phyloP scores from a whole-genome alignment of 306 rosid genomes.

The Pterocarpus santalinus region DNA sequence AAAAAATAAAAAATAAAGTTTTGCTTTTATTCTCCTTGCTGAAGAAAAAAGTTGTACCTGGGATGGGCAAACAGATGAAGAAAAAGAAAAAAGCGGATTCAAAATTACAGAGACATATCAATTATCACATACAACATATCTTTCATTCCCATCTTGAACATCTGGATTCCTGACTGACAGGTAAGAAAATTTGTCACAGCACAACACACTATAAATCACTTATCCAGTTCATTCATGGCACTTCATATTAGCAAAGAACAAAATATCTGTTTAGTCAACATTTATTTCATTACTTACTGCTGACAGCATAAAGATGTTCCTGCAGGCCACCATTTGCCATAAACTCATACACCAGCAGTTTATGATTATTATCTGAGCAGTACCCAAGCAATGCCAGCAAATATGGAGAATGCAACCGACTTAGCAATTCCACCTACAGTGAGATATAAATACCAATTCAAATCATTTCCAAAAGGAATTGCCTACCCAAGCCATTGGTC shows the following conservation, averaged over 20 bases:
- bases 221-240: slow-evolving; percentile 24
- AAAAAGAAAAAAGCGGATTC: slow-evolving; percentile 8
- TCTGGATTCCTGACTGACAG: not conserved
- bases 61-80: not conserved
- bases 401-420: slow-evolving; percentile 84
- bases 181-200: no score
- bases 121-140: not conserved
- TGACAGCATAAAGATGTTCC: slow-evolving; percentile 87
- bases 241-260: slow-evolving; percentile 19
- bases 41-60: no score
- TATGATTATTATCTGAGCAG: slow-evolving; percentile 82
- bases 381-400: slow-evolving; percentile 88
- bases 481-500: not conserved
- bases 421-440: slow-evolving; percentile 84
- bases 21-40: not conserved
- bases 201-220: not conserved
- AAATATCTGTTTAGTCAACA: not conserved
- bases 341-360: slow-evolving; percentile 88
- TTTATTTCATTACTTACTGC: slow-evolving; percentile 60
- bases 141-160: not conserved
- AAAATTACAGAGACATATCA: slow-evolving; percentile 18
- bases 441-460: slow-evolving; percentile 30
- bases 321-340: slow-evolving; percentile 93
- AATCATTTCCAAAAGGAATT: slow-evolving; percentile 36
- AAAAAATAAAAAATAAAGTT: slow-evolving; percentile 23